These are phyloP conservation scores for Aspergillus sp. DNA, from an alignment of 2,329 filamentous ascomycete species.

Conservation along the genomic window DNA sequence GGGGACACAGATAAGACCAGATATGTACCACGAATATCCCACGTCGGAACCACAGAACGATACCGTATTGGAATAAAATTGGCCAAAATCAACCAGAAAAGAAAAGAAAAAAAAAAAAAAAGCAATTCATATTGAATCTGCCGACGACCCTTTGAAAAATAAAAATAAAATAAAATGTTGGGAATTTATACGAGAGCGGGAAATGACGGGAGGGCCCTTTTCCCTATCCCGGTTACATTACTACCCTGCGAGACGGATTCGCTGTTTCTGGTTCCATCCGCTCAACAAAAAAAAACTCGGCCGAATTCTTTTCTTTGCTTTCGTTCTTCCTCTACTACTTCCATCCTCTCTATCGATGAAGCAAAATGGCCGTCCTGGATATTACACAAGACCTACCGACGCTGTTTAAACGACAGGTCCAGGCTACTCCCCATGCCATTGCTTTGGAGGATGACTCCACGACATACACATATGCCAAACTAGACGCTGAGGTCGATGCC, in stretches of 20 bases:
- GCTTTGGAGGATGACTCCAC: constrained; percentile 63
- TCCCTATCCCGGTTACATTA: background rate
- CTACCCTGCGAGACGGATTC: background rate
- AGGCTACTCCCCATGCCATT: constrained; percentile 58
- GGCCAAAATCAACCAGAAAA: no score
- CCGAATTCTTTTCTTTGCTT: background rate
- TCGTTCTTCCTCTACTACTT: background rate
- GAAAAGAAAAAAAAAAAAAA: no score
- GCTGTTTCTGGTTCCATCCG: background rate
- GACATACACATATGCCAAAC: constrained; percentile 63
- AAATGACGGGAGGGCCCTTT: background rate
- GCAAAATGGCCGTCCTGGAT: constrained; percentile 58
- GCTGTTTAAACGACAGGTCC: constrained; percentile 62
- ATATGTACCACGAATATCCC: no score
- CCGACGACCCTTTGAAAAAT: background rate
- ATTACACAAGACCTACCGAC: constrained; percentile 63
- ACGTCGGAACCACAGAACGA: no score
- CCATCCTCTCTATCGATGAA: background rate
- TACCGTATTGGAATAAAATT: no score
- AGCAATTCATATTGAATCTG: no score
- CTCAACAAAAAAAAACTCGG: background rate
- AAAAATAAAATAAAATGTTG: background rate
- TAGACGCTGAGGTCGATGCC: constrained; percentile 58
- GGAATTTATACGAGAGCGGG: background rate
- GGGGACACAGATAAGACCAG: no score